phyloP scores from a whole-genome alignment of 306 rosid species.

The Oemleria cerasiformis region DNA sequence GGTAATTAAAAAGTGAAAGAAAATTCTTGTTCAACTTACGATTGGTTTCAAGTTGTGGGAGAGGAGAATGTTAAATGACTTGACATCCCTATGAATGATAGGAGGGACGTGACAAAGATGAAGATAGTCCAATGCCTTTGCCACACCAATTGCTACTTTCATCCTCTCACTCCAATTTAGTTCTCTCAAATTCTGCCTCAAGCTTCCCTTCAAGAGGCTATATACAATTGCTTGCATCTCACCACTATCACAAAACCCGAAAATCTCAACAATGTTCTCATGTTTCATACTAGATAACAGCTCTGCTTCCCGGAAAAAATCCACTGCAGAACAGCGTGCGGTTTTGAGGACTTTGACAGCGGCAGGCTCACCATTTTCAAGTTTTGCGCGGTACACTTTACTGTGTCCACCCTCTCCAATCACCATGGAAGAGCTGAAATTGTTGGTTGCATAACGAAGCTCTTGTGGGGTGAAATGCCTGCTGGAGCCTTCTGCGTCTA shows the following conservation, averaged over 20 bases:
- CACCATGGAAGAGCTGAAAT: constrained; percentile 34
- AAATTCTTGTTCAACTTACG: constrained; percentile 24
- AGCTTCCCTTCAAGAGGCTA: constrained; percentile 34
- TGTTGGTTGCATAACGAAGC: constrained; percentile 33
- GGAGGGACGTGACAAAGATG: constrained; percentile 47
- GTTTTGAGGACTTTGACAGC: constrained; percentile 41
- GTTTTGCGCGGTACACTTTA: constrained; percentile 33
- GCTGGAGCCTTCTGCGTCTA: constrained; percentile 26
- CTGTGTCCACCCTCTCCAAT: constrained; percentile 45
- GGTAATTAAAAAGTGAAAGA: not conserved
- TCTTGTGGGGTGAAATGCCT: constrained; percentile 32
- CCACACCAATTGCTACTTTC: constrained; percentile 38
- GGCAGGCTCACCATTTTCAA: constrained; percentile 33
- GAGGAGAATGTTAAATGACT: constrained; percentile 51
- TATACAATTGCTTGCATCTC: constrained; percentile 42
- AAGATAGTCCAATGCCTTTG: constrained; percentile 42
- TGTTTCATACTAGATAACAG: constrained; percentile 36
- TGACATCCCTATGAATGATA: constrained; percentile 43
- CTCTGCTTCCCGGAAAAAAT: constrained; percentile 38
- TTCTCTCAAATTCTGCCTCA: constrained; percentile 29
- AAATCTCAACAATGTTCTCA: constrained; percentile 35
- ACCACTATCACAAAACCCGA: constrained; percentile 35
- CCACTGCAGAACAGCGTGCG: constrained; percentile 9
- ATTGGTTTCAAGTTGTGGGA: constrained; percentile 34
- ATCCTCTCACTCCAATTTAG: constrained; percentile 44